Evolutionary conservation across 257 asterid species (phyloP), one percentile per base, ranked within the genome.

Genomic region (Fraxinus anomala): DNA sequence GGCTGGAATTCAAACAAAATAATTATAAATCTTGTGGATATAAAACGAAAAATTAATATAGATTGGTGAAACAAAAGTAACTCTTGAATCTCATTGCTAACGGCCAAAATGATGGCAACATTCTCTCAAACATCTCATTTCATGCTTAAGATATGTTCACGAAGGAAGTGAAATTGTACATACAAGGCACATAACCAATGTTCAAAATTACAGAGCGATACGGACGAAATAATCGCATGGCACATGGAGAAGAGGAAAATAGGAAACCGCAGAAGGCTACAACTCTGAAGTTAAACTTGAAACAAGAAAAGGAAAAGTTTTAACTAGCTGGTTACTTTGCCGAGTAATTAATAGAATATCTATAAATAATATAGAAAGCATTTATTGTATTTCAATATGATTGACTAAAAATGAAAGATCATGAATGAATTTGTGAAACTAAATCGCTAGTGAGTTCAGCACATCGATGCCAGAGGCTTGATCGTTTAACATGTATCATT

Each of bases 1-100:
- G 92, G 81, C 99, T 96, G 98, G 47, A 86, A 82, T 73, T 80
- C 77, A 78, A 73, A 75, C 69, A 83, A 85, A 76, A 75, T 44
- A 81, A 78, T 44, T 39, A 73, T 31, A 76, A 39, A 75, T 16
- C 17, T 72, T 74, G 34, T 19, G 49, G 59, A 76, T 56, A 23
- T 59, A 30, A 72, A 47, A 56, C 70, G 28, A 9, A 23, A 37
- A 1, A 6, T 5, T 4, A 61, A 61, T 30, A 77, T 73, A 11
- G 42, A 31, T 37, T 40, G 12, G 47, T 26, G 70, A 70, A 67
- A 68, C 76, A 26, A 30, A 72, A 73, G 31, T 59, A 70, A 69
- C 69, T 75, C 79, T 73, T 66, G 23, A 72, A 36, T 31, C 42
- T 49, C 71, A 30, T 65, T 66, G 42, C 40, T 69, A 79, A 75